These are phyloP conservation scores for Psilocybe cubensis DNA, from an alignment of 768 basidiomycete species.

Conservation along the genomic window DNA sequence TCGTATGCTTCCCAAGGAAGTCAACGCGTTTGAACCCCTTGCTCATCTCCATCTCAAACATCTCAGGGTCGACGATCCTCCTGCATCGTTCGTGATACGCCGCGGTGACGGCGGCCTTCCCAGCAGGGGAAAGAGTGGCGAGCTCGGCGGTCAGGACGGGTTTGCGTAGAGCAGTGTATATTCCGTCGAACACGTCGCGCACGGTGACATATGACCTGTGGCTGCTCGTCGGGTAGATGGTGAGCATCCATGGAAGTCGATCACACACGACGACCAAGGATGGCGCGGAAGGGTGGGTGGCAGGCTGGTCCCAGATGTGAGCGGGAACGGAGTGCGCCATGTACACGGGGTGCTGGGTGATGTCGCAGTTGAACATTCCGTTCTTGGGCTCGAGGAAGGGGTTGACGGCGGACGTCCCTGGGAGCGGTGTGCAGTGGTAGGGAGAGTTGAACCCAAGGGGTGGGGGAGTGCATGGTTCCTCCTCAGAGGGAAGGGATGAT, in stretches of 20 bases:
- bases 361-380: not conserved
- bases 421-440: not conserved
- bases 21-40: not conserved
- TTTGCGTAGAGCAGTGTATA: not conserved
- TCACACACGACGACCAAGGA: not conserved
- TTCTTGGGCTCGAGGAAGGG: not conserved
- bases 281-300: not conserved
- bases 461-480: not conserved
- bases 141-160: not conserved
- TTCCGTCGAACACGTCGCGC: not conserved
- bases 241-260: not conserved
- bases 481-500: not conserved
- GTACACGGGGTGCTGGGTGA: not conserved
- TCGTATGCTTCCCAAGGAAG: not conserved
- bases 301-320: not conserved
- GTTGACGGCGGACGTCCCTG: not conserved
- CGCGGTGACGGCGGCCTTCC: not conserved
- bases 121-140: not conserved
- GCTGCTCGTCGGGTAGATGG: not conserved
- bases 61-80: not conserved
- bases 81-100: not conserved
- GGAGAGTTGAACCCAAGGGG: not conserved
- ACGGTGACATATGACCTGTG: not conserved
- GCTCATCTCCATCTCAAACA: not conserved
- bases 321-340: not conserved